Percentiles rank a stretch among this genome's conserved stretches.
Conservation (phyloP, 2,329 filamentous ascomycete genomes). For the Sporothrix pseudoabietina region DNA sequence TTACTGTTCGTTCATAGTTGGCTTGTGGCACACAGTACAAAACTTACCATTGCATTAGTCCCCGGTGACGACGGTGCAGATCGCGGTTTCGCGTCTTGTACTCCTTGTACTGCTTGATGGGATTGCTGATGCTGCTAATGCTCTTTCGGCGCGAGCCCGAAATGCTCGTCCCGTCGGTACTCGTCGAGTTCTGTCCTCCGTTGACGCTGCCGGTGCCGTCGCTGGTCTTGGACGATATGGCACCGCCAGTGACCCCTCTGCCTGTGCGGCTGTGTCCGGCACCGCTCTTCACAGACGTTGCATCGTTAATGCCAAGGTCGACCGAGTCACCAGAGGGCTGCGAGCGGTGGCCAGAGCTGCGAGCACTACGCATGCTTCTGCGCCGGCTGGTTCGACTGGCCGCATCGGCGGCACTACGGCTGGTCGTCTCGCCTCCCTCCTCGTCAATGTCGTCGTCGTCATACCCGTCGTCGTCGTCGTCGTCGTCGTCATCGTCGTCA, state of each 20-base stretch:
- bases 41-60: conserved; percentile 82
- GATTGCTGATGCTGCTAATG: conserved; percentile 50
- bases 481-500: conserved; percentile 37
- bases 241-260: conserved; percentile 1
- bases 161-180: conserved; percentile 25
- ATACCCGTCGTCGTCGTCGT: conserved; percentile 23
- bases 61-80: conserved; percentile 82
- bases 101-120: conserved; percentile 60
- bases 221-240: not conserved
- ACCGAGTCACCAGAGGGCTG: conserved; percentile 14
- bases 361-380: not conserved
- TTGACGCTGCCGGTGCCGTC: not conserved
- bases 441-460: conserved; percentile 14
- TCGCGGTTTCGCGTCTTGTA: conserved; percentile 70
- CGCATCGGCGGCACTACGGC: not conserved
- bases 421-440: not conserved
- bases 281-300: conserved; percentile 1
- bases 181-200: not conserved
- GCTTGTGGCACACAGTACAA: not conserved
- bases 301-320: conserved; percentile 17
- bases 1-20: not conserved
- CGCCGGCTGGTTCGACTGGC: not conserved
- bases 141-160: conserved; percentile 41
- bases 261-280: not conserved
- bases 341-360: not conserved